Base-by-base conservation (phyloP, 1,139 yeast genomes). In the Suhomyces panamericanus region DNA sequence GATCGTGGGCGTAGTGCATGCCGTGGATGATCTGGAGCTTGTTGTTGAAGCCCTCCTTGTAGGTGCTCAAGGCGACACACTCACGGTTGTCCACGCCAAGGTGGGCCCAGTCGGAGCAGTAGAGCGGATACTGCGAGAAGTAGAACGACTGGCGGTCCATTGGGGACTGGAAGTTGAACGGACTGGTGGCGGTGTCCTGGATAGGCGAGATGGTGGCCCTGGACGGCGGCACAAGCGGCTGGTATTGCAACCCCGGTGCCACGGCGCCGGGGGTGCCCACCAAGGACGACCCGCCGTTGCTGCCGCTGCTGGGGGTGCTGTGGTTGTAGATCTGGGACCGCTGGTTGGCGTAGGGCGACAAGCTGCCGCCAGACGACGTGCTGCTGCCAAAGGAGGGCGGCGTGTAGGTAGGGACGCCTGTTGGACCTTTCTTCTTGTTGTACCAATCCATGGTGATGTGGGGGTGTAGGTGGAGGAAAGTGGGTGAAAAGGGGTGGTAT, bases 41-140 rank as follows among this genome's bases (percentile, higher is more conserved):
- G 62, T 87, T 87, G 40, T 70, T 66, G 22, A 78, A 67, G 38
- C 87, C 93, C 61, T 88, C 96, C 44, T 85, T 76, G 60, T 80
- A 85, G 0, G 95, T 77, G 13, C 85, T 75, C 26, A 86, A 62
- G 0, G 89, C 95, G 10, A 87, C 64, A 44, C 77, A 68, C 15
- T 83, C 85, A 16, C 62, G 55, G 13, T 70, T 70, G 4, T 65
- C 64, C 16, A 66, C 63, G 2, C 63, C 61, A 14, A 65, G 49
- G 30, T 60, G 59, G 7, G 78, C 63, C 96, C 96, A 87, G 57
- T 85, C 95, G 22, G 80, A 68, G 27, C 84, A 76, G 56, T 77
- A 85, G 16, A 87, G 66, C 1, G 95, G 93, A 61, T 75, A 73
- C 42, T 77, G 77, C 0, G 86, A 72, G 48, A 78, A 80, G 56